A percentile compares a stretch with the other conserved stretches of the same genome.
Conservation (phyloP, 2,329 filamentous ascomycete species). For the Aspergillus novoparasiticus region DNA sequence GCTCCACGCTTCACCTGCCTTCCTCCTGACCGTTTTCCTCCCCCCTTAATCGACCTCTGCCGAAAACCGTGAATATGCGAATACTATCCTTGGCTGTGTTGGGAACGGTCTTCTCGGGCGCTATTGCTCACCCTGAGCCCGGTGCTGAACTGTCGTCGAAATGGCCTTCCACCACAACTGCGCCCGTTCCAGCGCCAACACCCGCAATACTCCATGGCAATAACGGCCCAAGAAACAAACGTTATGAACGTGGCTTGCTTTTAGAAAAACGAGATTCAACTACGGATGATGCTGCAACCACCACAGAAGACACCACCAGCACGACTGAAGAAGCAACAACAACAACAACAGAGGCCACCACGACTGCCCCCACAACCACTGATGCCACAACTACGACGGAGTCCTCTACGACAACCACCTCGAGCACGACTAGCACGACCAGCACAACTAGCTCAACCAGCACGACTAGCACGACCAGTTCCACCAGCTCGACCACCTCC, state of each 20-base stretch:
- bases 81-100: not conserved
- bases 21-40: not conserved
- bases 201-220: not conserved
- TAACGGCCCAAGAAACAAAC: not conserved
- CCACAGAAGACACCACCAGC: not conserved
- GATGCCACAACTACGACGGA: not conserved
- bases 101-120: not conserved
- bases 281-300: not conserved
- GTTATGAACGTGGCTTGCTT: not conserved
- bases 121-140: not conserved
- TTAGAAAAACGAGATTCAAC: constrained; percentile 8
- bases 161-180: not conserved
- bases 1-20: not conserved
- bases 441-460: no score
- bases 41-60: not conserved
- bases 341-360: not conserved
- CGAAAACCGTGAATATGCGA: not conserved
- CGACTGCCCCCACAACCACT: not conserved
- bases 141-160: not conserved
- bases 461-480: not conserved
- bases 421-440: not conserved
- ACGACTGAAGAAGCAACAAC: not conserved
- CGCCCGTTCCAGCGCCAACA: not conserved
- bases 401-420: not conserved
- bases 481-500: not conserved